A percentile compares a stretch with the other conserved stretches of the same genome.
Conservation (phyloP, 73 alveolate species). For the Vitrella brassicaformis region DNA sequence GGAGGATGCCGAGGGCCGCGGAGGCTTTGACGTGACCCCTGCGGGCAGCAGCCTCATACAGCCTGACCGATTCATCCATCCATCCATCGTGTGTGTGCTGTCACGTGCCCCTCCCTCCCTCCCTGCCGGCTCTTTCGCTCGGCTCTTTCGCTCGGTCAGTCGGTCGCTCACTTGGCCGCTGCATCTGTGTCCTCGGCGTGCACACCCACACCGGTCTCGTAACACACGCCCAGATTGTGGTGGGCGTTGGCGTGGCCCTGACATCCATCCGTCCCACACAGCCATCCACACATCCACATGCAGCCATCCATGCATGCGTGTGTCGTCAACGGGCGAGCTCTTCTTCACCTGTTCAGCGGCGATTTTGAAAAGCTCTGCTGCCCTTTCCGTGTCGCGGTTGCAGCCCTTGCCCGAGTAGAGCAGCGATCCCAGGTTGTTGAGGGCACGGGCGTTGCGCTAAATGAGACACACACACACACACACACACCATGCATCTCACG, state of each 20-base stretch:
- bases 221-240: neutral
- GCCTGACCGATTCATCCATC: neutral
- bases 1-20: neutral
- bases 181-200: neutral
- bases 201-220: neutral
- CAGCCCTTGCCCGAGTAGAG: neutral
- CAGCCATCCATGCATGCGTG: no score
- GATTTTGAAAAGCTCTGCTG: neutral
- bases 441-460: neutral
- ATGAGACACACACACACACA: no score
- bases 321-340: no score
- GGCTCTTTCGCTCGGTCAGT: no score
- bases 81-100: no score
- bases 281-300: no score
- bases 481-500: no score
- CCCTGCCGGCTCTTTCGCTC: no score
- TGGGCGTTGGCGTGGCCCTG: neutral
- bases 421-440: neutral
- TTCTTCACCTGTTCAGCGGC: neutral
- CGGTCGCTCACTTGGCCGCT: neutral
- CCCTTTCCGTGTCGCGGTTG: neutral
- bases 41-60: neutral
- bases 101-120: no score
- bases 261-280: no score
- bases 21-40: neutral